phyloP scores from a whole-genome alignment of 768 basidiomycete species.

The Crucibulum laeve region DNA sequence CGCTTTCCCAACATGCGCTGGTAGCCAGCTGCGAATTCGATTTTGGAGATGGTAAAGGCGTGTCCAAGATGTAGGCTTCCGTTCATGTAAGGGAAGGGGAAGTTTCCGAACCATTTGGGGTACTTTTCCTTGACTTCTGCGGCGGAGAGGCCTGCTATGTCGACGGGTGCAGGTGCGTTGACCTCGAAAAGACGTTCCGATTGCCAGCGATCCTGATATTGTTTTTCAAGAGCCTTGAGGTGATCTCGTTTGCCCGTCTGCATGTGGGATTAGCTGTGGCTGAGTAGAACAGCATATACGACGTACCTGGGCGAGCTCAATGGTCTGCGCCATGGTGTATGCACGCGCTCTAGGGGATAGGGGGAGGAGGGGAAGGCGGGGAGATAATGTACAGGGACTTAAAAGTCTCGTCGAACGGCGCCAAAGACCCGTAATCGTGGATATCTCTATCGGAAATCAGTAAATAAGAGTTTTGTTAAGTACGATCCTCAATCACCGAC shows the following conservation, averaged over 20 bases:
- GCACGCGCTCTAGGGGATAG: not conserved
- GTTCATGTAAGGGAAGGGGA: conserved; percentile 98
- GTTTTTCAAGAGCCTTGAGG: conserved; percentile 75
- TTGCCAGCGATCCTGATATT: conserved; percentile 82
- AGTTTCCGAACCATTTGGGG: conserved; percentile 98
- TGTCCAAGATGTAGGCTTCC: conserved; percentile 96
- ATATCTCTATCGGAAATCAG: conserved; percentile 18
- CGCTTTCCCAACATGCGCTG: conserved; percentile 94
- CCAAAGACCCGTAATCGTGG: conserved; percentile 22
- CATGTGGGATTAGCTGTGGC: conserved; percentile 1
- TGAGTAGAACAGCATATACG: not conserved
- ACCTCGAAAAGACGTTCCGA: conserved; percentile 78
- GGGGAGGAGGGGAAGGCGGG: conserved; percentile 14
- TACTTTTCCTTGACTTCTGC: conserved; percentile 67
- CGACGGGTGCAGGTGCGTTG: conserved; percentile 68
- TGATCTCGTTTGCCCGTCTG: conserved; percentile 95
- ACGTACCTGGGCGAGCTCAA: conserved; percentile 59
- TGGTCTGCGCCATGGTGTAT: conserved; percentile 51
- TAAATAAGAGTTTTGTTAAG: not conserved
- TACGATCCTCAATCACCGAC: not conserved
- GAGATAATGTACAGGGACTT: conserved; percentile 32
- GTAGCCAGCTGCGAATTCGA: conserved; percentile 95
- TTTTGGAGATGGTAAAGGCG: conserved; percentile 96
- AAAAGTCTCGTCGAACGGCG: conserved; percentile 22
- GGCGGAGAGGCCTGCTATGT: conserved; percentile 58